phyloP scores from a whole-genome alignment of 495 filamentous ascomycete species.

The Aspergillus diversus region DNA sequence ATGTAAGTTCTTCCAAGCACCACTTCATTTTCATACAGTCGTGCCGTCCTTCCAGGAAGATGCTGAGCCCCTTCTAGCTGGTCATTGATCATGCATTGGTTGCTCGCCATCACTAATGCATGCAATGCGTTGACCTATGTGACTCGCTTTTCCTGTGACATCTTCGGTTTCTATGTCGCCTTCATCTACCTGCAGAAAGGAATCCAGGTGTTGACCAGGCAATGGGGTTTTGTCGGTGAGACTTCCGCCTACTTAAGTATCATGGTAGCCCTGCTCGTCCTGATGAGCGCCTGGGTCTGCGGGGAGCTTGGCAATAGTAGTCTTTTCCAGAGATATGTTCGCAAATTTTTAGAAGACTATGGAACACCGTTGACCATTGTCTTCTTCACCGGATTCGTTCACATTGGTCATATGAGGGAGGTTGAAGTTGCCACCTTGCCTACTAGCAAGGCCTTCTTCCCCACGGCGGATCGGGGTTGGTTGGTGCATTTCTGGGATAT shows the following conservation, averaged over 20 bases:
- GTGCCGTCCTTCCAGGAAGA: background rate
- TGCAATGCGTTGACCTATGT: slow-evolving; percentile 82
- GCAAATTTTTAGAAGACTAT: slow-evolving; percentile 83
- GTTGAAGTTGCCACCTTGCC: slow-evolving; percentile 69
- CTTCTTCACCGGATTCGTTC: slow-evolving; percentile 88
- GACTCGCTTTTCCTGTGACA: slow-evolving; percentile 83
- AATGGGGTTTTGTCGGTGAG: slow-evolving; percentile 56
- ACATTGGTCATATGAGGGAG: slow-evolving; percentile 75
- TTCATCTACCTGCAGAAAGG: slow-evolving; percentile 87
- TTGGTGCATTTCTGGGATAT: slow-evolving; percentile 90
- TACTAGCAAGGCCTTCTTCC: slow-evolving; percentile 77
- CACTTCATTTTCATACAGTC: background rate
- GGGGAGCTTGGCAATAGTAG: slow-evolving; percentile 69
- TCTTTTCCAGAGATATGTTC: slow-evolving; percentile 70
- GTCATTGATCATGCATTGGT: slow-evolving; percentile 80
- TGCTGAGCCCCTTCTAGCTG: slow-evolving; percentile 50
- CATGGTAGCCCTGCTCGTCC: slow-evolving; percentile 71
- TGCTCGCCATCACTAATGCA: slow-evolving; percentile 76
- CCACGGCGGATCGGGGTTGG: slow-evolving; percentile 79
- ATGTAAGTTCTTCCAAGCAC: slow-evolving; percentile 49
- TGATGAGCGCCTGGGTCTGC: slow-evolving; percentile 71
- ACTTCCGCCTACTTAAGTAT: slow-evolving; percentile 75
- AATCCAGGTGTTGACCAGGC: slow-evolving; percentile 73
- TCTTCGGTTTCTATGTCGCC: slow-evolving; percentile 87
- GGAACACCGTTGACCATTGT: slow-evolving; percentile 80